Evolutionary conservation across 2,329 filamentous ascomycete species (phyloP).

Genomic region (Cercospora sesami): DNA sequence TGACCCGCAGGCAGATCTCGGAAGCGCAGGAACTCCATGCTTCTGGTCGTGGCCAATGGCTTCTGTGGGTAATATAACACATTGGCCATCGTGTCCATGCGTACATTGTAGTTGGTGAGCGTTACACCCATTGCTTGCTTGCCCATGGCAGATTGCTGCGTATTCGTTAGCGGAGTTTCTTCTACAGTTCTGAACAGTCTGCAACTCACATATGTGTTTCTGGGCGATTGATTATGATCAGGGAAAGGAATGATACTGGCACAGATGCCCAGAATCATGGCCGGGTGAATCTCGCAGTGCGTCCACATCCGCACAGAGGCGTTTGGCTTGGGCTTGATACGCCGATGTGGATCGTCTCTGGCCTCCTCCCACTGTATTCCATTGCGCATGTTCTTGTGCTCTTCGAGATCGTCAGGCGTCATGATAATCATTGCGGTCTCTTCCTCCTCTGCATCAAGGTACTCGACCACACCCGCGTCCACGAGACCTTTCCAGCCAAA

Average conservation of each 20-base stretch:
- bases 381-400: constrained; percentile 45
- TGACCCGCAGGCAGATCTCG: constrained; percentile 93
- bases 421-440: constrained; percentile 99
- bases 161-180: neutral
- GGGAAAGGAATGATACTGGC: constrained; percentile 99
- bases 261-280: constrained; percentile 98
- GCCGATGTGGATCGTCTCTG: constrained; percentile 72
- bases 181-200: neutral
- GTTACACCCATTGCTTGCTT: constrained; percentile 99
- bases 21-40: constrained; percentile 99
- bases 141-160: constrained; percentile 93
- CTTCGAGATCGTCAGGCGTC: constrained; percentile 91
- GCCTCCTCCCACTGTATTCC: constrained; percentile 52
- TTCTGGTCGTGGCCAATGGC: constrained; percentile 89
- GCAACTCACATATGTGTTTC: constrained; percentile 70
- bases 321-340: constrained; percentile 85
- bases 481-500: constrained; percentile 90
- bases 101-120: constrained; percentile 91
- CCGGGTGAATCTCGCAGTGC: constrained; percentile 98
- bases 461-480: constrained; percentile 83
- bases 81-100: constrained; percentile 99
- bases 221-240: constrained; percentile 95
- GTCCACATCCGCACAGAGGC: constrained; percentile 89
- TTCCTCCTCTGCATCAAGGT: constrained; percentile 96
- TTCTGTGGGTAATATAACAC: constrained; percentile 99